Evolutionary conservation across 225 moss, liverwort and hornwort species (phyloP).

Genomic region (Straminergon stramineum): DNA sequence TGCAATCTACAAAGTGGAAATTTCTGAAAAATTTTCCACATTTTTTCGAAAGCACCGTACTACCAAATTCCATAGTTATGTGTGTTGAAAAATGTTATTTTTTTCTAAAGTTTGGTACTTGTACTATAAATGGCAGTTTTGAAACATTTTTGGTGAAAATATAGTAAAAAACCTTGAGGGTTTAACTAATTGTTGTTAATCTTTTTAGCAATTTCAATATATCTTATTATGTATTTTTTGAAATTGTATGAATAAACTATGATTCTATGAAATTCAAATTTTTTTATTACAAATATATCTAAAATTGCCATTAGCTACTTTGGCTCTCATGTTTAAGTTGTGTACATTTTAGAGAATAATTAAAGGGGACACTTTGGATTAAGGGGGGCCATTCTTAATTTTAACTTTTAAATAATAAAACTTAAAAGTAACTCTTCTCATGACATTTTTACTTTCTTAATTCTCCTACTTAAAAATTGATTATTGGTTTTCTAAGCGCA

Average conservation of each 20-base stretch:
- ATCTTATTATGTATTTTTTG: not conserved
- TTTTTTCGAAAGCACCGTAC: no score
- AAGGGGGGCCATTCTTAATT: not conserved
- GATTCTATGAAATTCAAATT: not conserved
- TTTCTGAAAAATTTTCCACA: no score
- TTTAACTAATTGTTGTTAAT: no score
- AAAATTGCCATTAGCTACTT: not conserved
- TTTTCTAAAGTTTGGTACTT: no score
- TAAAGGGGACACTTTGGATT: not conserved
- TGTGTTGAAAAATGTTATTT: no score
- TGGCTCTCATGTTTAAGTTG: rapidly evolving
- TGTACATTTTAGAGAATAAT: not conserved
- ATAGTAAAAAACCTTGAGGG: no score
- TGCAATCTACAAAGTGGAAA: no score
- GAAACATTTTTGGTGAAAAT: no score
- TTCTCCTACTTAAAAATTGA: not conserved
- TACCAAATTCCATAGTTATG: no score
- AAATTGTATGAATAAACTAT: not conserved
- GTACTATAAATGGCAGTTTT: no score
- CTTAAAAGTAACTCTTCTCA: not conserved
- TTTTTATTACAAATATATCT: not conserved
- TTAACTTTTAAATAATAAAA: not conserved
- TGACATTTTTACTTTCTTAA: not conserved
- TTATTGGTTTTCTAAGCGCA: not conserved
- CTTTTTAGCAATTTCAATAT: not conserved